Percentiles rank a stretch among this genome's conserved stretches.
These are phyloP conservation scores for Coccomyxa sp. DNA, from an alignment of 139 green algal genomes.

Conservation along the genomic window DNA sequence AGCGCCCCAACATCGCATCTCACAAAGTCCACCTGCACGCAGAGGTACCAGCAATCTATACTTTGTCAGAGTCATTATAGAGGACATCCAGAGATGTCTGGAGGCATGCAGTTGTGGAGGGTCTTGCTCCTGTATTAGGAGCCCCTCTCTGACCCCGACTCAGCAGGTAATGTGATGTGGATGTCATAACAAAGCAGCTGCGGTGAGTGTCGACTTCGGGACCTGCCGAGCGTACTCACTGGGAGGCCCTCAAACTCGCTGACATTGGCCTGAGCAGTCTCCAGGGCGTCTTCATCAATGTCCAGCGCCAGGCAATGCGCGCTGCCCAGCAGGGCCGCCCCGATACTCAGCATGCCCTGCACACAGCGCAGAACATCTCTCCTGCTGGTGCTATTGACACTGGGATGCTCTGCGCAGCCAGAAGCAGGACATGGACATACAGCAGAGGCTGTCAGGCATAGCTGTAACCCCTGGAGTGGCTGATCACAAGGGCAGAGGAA, in stretches of 20 bases:
- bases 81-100: not conserved
- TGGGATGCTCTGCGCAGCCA: not conserved
- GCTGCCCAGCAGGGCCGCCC: conserved; percentile 69
- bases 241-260: conserved; percentile 71
- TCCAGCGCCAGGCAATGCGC: conserved; percentile 80
- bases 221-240: conserved; percentile 17
- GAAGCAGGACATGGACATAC: not conserved
- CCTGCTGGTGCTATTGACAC: too few relatives aligned
- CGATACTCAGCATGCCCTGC: conserved; percentile 87
- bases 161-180: not conserved
- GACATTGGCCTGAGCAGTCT: conserved; percentile 60
- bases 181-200: not conserved
- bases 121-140: too few relatives aligned
- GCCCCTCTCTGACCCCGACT: not conserved
- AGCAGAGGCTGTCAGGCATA: not conserved
- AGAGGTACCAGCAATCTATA: not conserved
- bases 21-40: conserved; percentile 64
- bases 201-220: not conserved
- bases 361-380: too few relatives aligned
- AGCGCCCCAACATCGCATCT: conserved; percentile 42
- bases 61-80: not conserved
- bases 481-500: not conserved
- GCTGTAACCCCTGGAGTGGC: not conserved
- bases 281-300: conserved; percentile 79
- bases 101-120: too few relatives aligned